These are phyloP conservation scores for Basipetospora chlamydospora DNA, from an alignment of 2,329 filamentous ascomycete genomes.

Conservation along the genomic window DNA sequence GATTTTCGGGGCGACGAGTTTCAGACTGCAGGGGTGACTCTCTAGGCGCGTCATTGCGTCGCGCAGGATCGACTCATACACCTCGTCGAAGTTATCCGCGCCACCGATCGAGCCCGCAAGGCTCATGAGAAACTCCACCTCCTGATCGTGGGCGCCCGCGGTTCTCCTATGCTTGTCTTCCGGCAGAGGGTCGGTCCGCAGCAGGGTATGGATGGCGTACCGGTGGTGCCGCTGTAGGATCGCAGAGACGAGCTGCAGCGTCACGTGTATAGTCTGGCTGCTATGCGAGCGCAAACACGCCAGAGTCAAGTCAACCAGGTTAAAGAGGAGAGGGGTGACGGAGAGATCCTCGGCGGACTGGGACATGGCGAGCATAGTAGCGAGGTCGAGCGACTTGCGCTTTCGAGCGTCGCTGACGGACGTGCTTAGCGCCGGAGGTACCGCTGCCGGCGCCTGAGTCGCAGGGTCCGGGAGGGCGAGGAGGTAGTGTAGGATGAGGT, in stretches of 20 bases:
- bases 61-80: constrained; percentile 57
- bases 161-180: constrained; percentile 47
- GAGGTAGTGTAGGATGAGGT: constrained; percentile 85
- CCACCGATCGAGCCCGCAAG: constrained; percentile 56
- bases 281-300: constrained; percentile 75
- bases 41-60: constrained; percentile 58
- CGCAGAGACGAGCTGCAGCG: constrained; percentile 72
- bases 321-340: constrained; percentile 76
- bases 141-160: constrained; percentile 58
- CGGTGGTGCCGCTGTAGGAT: constrained; percentile 78
- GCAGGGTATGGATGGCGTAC: constrained; percentile 65
- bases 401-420: constrained; percentile 57
- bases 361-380: constrained; percentile 57
- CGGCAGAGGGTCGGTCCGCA: constrained; percentile 49
- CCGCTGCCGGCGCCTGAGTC: background rate
- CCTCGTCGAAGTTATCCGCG: constrained; percentile 54
- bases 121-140: constrained; percentile 56
- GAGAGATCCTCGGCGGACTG: constrained; percentile 58
- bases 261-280: constrained; percentile 78
- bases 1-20: constrained; percentile 48
- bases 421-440: constrained; percentile 17
- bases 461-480: constrained; percentile 56
- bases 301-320: constrained; percentile 77
- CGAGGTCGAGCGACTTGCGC: constrained; percentile 76
- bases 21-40: constrained; percentile 57